These are phyloP conservation scores for Stereum hirsutum DNA, from an alignment of 1,284 basidiomycete genomes.

Conservation along the genomic window DNA sequence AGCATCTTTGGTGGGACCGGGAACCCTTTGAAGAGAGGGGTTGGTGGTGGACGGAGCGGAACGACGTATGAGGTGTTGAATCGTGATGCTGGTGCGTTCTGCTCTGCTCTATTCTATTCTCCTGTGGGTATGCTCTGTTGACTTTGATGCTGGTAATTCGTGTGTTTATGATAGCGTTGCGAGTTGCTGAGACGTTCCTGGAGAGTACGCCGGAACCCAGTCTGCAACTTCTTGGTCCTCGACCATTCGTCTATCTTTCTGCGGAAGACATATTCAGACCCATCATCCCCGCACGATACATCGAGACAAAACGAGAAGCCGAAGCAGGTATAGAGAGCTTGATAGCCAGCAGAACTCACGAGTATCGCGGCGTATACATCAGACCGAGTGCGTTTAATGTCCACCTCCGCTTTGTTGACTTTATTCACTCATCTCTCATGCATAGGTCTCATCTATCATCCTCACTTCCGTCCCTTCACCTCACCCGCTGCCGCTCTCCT, in stretches of 20 bases:
- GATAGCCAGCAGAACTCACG: constrained; percentile 27
- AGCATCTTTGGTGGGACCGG: constrained; percentile 26
- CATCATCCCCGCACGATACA: constrained; percentile 77
- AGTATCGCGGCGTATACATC: constrained; percentile 66
- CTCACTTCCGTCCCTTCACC: constrained; percentile 82
- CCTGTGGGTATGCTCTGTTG: not conserved
- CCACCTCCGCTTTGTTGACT: constrained; percentile 2
- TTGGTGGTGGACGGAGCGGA: constrained; percentile 28
- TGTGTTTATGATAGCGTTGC: constrained; percentile 41
- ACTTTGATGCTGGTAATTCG: constrained; percentile 5
- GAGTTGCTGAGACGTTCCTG: constrained; percentile 68
- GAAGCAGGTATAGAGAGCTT: constrained; percentile 59
- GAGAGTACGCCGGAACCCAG: constrained; percentile 27
- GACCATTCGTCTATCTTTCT: constrained; percentile 89
- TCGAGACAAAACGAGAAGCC: constrained; percentile 85
- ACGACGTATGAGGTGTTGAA: constrained; percentile 82
- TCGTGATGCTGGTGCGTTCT: constrained; percentile 74
- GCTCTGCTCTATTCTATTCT: not conserved
- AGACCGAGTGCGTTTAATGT: constrained; percentile 62
- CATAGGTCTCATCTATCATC: constrained; percentile 96
- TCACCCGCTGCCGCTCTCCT: constrained; percentile 82
- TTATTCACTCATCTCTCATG: constrained; percentile 20
- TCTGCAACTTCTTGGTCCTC: constrained; percentile 24
- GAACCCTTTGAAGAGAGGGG: constrained; percentile 58
- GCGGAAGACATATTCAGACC: constrained; percentile 92